Percentiles rank a stretch among this genome's conserved stretches.
These are phyloP conservation scores for Lophiostoma macrostomum DNA, from an alignment of 495 filamentous ascomycete genomes.

Conservation along the genomic window DNA sequence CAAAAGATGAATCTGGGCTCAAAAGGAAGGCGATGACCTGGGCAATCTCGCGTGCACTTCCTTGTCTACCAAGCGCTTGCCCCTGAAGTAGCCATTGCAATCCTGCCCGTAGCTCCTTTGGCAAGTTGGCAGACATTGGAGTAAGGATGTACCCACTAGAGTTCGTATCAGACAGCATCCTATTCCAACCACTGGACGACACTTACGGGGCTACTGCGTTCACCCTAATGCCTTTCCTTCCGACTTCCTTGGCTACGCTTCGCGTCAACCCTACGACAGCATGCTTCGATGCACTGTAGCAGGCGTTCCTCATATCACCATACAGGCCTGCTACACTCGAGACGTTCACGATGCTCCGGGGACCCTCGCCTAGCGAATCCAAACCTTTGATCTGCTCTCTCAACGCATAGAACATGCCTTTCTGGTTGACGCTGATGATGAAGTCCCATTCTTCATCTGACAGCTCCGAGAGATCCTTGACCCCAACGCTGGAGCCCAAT, in stretches of 20 bases:
- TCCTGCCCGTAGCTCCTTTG: no score
- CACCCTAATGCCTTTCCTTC: conserved; percentile 52
- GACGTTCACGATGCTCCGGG: no score
- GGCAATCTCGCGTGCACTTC: not conserved
- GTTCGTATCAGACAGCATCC: conserved; percentile 23
- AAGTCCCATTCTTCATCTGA: conserved; percentile 30
- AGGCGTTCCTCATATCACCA: conserved; percentile 48
- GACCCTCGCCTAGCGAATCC: conserved; percentile 1
- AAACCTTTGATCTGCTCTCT: conserved; percentile 25
- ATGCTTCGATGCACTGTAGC: conserved; percentile 55
- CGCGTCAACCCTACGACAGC: conserved; percentile 55
- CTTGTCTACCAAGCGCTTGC: no score
- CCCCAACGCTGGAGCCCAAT: conserved; percentile 39
- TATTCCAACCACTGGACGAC: no score
- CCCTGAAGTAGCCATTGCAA: not conserved
- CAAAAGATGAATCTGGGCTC: conserved; percentile 2
- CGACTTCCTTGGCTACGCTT: conserved; percentile 55
- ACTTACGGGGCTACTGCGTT: conserved; percentile 51
- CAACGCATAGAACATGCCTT: conserved; percentile 34
- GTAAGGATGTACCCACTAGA: no score
- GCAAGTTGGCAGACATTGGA: no score
- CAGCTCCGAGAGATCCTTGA: conserved; percentile 40
- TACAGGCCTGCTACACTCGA: conserved; percentile 52
- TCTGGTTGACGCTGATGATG: conserved; percentile 35
- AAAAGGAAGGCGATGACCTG: conserved; percentile 13